Base-by-base conservation (phyloP, 1,284 basidiomycete genomes). In the Papiliotrema laurentii region DNA sequence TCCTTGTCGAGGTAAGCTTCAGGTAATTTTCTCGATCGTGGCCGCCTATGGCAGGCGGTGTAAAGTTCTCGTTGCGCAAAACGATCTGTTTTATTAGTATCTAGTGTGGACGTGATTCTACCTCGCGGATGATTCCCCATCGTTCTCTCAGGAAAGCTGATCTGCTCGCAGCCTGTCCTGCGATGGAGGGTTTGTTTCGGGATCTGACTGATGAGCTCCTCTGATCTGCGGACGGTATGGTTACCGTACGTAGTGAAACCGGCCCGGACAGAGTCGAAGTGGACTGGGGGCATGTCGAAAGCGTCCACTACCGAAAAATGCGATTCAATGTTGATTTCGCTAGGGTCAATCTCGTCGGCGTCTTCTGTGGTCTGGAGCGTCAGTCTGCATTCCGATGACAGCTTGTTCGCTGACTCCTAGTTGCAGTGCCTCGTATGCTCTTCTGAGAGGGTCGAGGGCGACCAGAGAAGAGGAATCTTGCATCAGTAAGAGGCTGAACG, bases 1-100 rank as follows among this genome's bases (percentile, higher is more conserved):
- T 94, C 71, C 97, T 96, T 5, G 91, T 98, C 2, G 94, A 94
- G 58, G 87, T 92, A 21, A 99, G 77, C 56, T 91, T 94, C 42
- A 96, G 82, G 47, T 94, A 83, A 51, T 83, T 83, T 51, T 86
- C 83, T 43, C 89, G 78, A 72, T 94, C 87, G 51, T 84, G 81
- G 22, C 89, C 91, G 30, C 88, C 89, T 21, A 96, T 72, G 0
- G 89, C 90, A 3, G 92, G 93, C 5, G 92, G 92, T 2, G 89
- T 90, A 71, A 97, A 97, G 70, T 96, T 91, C 68, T 97, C 93
- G 64, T 96, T 96, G 19, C 92, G 80, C 31, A 94, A 75, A 22
- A 97, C 82, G 58, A 88, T 67, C 72, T 75, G 49, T 9, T 19
- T 3, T 14, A 24, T 27, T 26, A 27, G 27, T 19, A 19, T 45